Evolutionary conservation across 352 stramenopile species (phyloP).

Genomic region (Hyaloperonospora arabidopsidis): DNA sequence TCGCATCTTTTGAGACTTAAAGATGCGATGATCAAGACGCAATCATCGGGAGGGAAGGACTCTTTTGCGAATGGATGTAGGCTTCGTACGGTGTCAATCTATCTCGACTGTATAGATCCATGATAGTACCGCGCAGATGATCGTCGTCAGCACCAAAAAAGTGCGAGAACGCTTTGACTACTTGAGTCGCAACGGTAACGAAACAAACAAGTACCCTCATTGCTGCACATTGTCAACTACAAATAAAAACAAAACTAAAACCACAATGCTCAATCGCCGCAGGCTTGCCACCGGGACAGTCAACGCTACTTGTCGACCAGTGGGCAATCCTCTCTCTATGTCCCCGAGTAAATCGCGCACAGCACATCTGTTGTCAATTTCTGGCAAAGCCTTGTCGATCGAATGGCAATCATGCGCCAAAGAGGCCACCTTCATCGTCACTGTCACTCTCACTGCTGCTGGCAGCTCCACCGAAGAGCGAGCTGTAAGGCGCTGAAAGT

Average conservation of each 20-base stretch:
- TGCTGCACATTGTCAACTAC: slow-evolving; percentile 1
- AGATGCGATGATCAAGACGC: slow-evolving; percentile 3
- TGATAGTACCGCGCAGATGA: too few species aligned
- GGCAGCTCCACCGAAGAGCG: slow-evolving; percentile 53
- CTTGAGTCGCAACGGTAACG: too few species aligned
- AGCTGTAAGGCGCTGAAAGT: slow-evolving; percentile 37
- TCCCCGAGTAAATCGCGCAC: slow-evolving; percentile 14
- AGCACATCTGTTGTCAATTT: slow-evolving; percentile 7
- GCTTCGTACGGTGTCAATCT: too few species aligned
- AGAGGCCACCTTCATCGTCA: slow-evolving; percentile 69
- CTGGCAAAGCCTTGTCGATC: slow-evolving; percentile 37
- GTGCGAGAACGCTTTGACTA: too few species aligned
- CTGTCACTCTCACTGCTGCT: slow-evolving; percentile 51
- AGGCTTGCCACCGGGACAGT: slow-evolving; percentile 13
- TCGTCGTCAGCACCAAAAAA: too few species aligned
- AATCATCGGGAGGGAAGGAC: not conserved
- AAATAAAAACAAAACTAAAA: slow-evolving; percentile 20
- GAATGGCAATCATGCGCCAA: slow-evolving; percentile 65
- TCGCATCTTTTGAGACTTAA: slow-evolving; percentile 18
- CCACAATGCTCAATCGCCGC: slow-evolving; percentile 13
- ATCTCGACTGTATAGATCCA: too few species aligned
- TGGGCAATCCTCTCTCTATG: slow-evolving; percentile 18
- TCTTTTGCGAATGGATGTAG: slow-evolving; percentile 4
- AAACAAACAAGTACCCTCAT: too few species aligned
- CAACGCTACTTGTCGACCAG: slow-evolving; percentile 20